Conservation (phyloP, 1,139 yeast species). For the Nakaseomyces uthaithaninus region DNA sequence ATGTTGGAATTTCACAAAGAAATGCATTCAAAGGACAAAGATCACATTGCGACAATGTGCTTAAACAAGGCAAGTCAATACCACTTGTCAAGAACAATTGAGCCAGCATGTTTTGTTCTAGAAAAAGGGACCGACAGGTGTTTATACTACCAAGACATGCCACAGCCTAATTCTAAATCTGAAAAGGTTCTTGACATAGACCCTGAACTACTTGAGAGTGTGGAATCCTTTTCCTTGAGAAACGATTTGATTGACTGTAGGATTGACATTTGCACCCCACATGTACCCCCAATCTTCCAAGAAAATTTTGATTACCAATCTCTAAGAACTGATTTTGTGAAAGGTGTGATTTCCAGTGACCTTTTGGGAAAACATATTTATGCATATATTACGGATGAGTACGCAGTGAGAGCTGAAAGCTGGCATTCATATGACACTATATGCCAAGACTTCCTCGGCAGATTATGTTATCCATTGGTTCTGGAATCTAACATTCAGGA, state of each 20-base stretch:
- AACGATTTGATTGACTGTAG: slow-evolving; percentile 95
- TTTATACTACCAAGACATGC: slow-evolving; percentile 70
- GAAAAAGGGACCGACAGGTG: slow-evolving; percentile 70
- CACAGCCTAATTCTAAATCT: slow-evolving; percentile 48
- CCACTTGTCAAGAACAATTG: slow-evolving; percentile 75
- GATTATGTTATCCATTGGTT: slow-evolving; percentile 89
- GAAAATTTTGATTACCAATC: slow-evolving; percentile 93
- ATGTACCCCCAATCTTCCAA: slow-evolving; percentile 89
- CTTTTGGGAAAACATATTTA: slow-evolving; percentile 84
- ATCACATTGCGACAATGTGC: slow-evolving; percentile 91
- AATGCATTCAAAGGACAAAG: slow-evolving; percentile 67
- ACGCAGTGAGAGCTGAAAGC: slow-evolving; percentile 90
- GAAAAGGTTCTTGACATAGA: slow-evolving; percentile 60
- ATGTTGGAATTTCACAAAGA: slow-evolving; percentile 67
- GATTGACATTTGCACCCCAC: slow-evolving; percentile 90
- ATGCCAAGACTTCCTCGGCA: slow-evolving; percentile 79
- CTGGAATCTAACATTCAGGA: slow-evolving; percentile 75
- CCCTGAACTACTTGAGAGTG: slow-evolving; percentile 72
- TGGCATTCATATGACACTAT: slow-evolving; percentile 90
- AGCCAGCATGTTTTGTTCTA: slow-evolving; percentile 77
- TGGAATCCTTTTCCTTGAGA: slow-evolving; percentile 69
- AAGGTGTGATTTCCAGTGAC: slow-evolving; percentile 86
- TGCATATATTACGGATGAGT: slow-evolving; percentile 69
- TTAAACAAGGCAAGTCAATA: slow-evolving; percentile 76
- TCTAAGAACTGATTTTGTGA: slow-evolving; percentile 78